phyloP scores from a whole-genome alignment of 192 early-diverging fungal species.

The Allomyces macrogynus region DNA sequence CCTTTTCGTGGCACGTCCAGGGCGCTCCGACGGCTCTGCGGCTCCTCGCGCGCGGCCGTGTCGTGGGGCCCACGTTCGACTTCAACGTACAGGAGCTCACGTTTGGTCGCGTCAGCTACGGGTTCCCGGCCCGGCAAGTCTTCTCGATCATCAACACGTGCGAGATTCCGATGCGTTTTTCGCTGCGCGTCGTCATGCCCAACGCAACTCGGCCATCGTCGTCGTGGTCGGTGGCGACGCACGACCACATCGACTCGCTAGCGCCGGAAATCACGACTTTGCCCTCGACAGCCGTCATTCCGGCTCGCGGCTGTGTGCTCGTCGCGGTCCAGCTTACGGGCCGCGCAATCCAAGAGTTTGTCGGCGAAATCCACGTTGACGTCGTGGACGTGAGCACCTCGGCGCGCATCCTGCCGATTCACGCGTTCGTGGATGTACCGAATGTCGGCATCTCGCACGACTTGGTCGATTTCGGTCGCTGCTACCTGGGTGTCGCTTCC shows the following conservation, averaged over 20 bases:
- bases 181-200: conserved; percentile 7
- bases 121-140: conserved; percentile 13
- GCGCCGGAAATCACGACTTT: background rate
- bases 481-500: background rate
- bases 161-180: conserved; percentile 26
- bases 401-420: background rate
- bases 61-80: conserved; percentile 35
- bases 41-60: conserved; percentile 19
- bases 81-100: conserved; percentile 19
- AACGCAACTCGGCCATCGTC: too few species aligned
- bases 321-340: background rate
- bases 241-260: background rate
- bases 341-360: background rate
- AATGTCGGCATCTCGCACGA: background rate
- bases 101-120: conserved; percentile 22
- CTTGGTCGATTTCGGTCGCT: background rate
- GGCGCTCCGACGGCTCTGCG: conserved; percentile 19
- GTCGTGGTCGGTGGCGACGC: background rate
- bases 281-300: background rate
- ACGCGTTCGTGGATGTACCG: background rate
- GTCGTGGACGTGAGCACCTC: background rate
- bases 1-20: conserved; percentile 30
- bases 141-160: conserved; percentile 28
- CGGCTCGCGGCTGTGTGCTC: background rate
- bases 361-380: background rate